These are phyloP conservation scores for Pseudozyma tsukubaensis DNA, from an alignment of 1,284 basidiomycete genomes.

Conservation along the genomic window DNA sequence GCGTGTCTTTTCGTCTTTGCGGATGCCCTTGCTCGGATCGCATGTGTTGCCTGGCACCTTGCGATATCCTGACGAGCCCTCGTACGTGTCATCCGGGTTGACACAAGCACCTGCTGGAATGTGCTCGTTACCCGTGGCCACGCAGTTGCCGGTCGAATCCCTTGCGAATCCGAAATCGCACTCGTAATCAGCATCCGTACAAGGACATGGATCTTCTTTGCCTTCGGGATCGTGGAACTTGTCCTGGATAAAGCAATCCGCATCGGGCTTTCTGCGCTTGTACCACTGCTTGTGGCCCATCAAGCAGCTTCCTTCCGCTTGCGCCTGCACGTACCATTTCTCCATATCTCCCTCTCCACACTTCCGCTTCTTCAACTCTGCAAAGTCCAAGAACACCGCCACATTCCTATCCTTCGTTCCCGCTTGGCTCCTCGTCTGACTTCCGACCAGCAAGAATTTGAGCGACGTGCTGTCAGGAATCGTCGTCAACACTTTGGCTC, in stretches of 20 bases:
- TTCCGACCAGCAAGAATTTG: conserved; percentile 88
- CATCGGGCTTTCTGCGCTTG: conserved; percentile 82
- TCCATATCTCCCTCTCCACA: conserved; percentile 84
- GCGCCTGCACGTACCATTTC: conserved; percentile 83
- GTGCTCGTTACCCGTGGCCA: conserved; percentile 83
- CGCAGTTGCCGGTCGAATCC: conserved; percentile 77
- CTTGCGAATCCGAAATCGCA: conserved; percentile 91
- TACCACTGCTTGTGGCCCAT: conserved; percentile 99
- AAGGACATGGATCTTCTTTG: conserved; percentile 84
- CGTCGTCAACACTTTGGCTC: conserved; percentile 84
- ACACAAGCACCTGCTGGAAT: conserved; percentile 83
- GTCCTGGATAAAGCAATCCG: conserved; percentile 89
- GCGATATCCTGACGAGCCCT: conserved; percentile 90
- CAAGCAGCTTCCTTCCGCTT: conserved; percentile 77
- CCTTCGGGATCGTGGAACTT: conserved; percentile 73
- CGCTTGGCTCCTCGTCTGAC: conserved; percentile 77
- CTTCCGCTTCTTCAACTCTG: conserved; percentile 76
- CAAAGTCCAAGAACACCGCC: conserved; percentile 86
- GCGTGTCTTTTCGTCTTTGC: conserved; percentile 78
- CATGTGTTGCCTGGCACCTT: conserved; percentile 94
- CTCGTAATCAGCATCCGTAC: conserved; percentile 89
- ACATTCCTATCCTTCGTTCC: conserved; percentile 75
- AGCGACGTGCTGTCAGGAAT: conserved; percentile 90
- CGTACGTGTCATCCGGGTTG: conserved; percentile 74
- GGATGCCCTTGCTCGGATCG: conserved; percentile 72